phyloP scores from a whole-genome alignment of 345 rosid species.

The Populus tremula region DNA sequence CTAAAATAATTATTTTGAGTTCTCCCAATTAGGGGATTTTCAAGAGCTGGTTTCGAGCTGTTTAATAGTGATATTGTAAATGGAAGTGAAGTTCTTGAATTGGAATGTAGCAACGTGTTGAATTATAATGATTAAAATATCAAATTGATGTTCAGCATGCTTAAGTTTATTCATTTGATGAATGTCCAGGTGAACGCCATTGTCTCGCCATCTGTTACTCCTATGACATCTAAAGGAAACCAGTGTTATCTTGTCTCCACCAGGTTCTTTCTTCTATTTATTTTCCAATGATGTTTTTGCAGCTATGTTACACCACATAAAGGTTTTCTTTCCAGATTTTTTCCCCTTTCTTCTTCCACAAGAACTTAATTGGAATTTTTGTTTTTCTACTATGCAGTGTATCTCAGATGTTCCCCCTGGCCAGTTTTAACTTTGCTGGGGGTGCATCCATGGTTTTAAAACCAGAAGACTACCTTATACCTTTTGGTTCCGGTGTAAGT shows the following conservation, averaged over 20 bases:
- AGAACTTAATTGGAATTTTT: background rate
- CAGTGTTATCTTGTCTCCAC: conserved; percentile 65
- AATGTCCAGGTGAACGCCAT: conserved; percentile 56
- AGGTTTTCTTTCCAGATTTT: background rate
- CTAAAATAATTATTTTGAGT: background rate
- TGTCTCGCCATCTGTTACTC: conserved; percentile 53
- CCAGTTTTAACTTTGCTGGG: conserved; percentile 84
- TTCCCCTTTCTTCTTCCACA: background rate
- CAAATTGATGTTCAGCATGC: background rate
- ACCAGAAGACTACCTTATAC: conserved; percentile 60
- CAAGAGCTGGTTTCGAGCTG: background rate
- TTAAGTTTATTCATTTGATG: conserved; percentile 13
- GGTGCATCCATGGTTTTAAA: conserved; percentile 73
- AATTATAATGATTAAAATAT: background rate
- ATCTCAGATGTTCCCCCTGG: conserved; percentile 67
- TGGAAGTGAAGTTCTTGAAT: background rate
- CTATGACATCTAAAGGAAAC: conserved; percentile 51
- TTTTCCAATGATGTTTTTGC: background rate
- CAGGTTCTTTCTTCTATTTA: conserved; percentile 47
- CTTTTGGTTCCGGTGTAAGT: conserved; percentile 47
- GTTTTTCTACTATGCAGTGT: conserved; percentile 20
- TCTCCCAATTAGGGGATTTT: background rate
- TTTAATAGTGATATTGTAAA: background rate
- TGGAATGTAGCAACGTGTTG: background rate
- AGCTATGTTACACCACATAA: background rate